These are phyloP conservation scores for Phytophthora pini DNA, from an alignment of 352 stramenopile species.

Conservation along the genomic window DNA sequence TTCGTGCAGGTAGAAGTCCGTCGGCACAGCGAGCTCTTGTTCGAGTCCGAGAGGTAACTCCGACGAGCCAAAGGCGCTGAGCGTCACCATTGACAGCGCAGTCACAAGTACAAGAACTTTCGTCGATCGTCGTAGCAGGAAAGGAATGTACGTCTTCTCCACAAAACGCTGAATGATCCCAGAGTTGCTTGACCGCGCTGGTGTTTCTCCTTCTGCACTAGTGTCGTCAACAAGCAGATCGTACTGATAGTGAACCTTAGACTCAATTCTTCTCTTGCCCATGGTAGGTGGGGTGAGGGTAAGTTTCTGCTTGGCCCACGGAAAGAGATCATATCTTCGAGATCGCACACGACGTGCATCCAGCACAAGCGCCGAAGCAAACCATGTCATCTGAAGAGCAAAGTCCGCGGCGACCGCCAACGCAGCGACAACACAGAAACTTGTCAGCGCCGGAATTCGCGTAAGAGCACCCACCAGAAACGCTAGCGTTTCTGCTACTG, in stretches of 20 bases:
- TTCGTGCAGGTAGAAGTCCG: conserved; percentile 89
- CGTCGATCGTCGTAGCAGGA: conserved; percentile 62
- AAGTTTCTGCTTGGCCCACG: conserved; percentile 64
- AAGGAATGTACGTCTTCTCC: conserved; percentile 69
- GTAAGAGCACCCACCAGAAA: conserved; percentile 86
- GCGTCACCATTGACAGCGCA: conserved; percentile 33
- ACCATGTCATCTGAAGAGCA: conserved; percentile 89
- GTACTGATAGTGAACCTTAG: conserved; percentile 35
- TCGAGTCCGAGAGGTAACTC: conserved; percentile 88
- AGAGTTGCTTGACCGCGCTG: conserved; percentile 6
- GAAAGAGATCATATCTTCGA: conserved; percentile 76
- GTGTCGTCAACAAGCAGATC: conserved; percentile 35
- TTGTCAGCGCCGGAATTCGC: conserved; percentile 86
- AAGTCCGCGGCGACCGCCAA: conserved; percentile 85
- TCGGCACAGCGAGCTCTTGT: conserved; percentile 88
- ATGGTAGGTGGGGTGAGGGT: conserved; percentile 25
- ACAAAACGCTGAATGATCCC: conserved; percentile 70
- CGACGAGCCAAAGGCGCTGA: conserved; percentile 63
- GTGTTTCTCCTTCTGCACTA: not conserved
- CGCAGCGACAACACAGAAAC: conserved; percentile 89
- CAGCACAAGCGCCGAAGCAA: conserved; percentile 80
- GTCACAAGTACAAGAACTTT: conserved; percentile 67
- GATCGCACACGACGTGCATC: conserved; percentile 72
- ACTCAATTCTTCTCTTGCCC: conserved; percentile 25
- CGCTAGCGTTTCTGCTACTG: conserved; percentile 80